These are phyloP conservation scores for Scheffersomyces stipitis DNA, from an alignment of 805 yeast genomes.

Conservation along the genomic window DNA sequence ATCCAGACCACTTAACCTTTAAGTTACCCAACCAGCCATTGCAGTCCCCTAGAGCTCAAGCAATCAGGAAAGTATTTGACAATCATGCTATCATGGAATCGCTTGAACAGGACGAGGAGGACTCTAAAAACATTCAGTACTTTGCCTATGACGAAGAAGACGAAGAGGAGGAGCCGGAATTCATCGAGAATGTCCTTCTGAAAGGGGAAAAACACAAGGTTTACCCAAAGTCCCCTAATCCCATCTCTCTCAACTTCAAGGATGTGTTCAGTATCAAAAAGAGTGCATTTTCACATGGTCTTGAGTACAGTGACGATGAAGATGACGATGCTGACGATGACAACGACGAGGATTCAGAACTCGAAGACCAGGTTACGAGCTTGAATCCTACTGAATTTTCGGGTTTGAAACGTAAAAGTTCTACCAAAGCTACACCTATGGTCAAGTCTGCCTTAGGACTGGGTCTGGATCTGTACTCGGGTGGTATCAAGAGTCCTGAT, in stretches of 20 bases:
- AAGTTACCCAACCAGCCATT: slow-evolving; percentile 8
- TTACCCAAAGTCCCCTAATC: slow-evolving; percentile 45
- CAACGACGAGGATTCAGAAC: slow-evolving; percentile 11
- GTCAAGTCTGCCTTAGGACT: background rate
- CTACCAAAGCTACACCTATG: slow-evolving; percentile 4
- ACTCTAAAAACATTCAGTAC: slow-evolving; percentile 18
- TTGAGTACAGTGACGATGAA: slow-evolving; percentile 6
- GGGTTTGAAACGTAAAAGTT: slow-evolving; percentile 4
- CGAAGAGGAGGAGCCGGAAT: slow-evolving; percentile 27
- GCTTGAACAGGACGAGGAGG: slow-evolving; percentile 13
- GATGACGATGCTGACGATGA: slow-evolving; percentile 14
- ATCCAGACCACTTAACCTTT: background rate
- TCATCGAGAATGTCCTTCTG: slow-evolving; percentile 5
- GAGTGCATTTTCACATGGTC: slow-evolving; percentile 1
- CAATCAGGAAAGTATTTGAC: slow-evolving; percentile 42
- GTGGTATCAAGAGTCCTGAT: background rate
- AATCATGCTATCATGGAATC: slow-evolving; percentile 39
- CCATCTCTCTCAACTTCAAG: slow-evolving; percentile 28
- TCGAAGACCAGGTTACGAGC: slow-evolving; percentile 12
- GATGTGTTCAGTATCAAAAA: slow-evolving; percentile 22
- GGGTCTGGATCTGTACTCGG: background rate
- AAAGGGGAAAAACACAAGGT: slow-evolving; percentile 3
- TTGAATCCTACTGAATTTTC: slow-evolving; percentile 1
- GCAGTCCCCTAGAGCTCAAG: slow-evolving; percentile 36
- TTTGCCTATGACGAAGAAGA: slow-evolving; percentile 27